Evolutionary conservation across 805 yeast species (phyloP), one percentile per base, ranked within the genome.

Genomic region (Millerago galiae): DNA sequence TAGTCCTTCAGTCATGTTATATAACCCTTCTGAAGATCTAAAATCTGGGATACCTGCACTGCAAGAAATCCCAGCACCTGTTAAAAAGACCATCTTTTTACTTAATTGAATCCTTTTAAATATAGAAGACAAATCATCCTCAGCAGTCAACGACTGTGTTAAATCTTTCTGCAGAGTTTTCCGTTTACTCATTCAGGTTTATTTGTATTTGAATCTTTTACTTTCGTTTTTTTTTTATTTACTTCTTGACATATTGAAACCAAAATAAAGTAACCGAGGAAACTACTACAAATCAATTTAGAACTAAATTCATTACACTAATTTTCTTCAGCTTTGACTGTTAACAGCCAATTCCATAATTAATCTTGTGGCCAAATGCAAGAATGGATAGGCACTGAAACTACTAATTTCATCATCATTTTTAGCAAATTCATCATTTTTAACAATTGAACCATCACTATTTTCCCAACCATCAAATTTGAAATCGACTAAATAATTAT

Each of bases 31-130:
- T 9, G 80, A 68, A 4, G 95, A 84, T 43, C 98, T 72, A 60
- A 90, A 90, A 59, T 91, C 98, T 30, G 99, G 99, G 37, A 91
- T 93, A 0, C 99, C 98, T 1, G 98, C 97, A 58, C 85, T 87
- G 59, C 96, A 88, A 13, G 96, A 87, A 45, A 91, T 88, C 1
- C 99, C 99, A 2, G 99, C 99, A 8, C 99, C 98, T 0, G 96
- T 89, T 42, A 90, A 67, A 4, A 85, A 71, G 16, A 83, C 70
- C n/a, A 81, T 66, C 53, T 73, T 78, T 41, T 72, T 56, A 5
- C 68, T 56, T 36, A 57, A 59, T 40, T 53, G 55, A 9, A 68
- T 60, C 38, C 50, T 55, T 3, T 45, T 29, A 21, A 61, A 41
- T 9, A 43, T 28, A 15, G 27, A 34, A 8, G 35, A 14, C 12